Base-by-base conservation (phyloP, 306 rosid species). In the Lupinus albus region DNA sequence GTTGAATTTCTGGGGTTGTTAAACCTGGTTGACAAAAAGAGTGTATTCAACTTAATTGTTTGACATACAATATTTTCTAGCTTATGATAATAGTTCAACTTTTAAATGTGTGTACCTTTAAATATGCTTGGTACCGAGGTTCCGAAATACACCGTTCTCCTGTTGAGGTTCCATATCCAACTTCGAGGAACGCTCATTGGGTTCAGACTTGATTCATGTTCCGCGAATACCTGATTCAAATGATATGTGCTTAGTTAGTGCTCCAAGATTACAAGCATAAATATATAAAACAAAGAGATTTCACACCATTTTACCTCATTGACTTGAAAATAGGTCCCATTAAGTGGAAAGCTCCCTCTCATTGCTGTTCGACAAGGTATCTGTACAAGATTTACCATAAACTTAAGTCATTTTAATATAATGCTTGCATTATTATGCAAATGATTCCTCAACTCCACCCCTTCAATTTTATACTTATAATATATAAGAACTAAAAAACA, bases 351-450 rank as follows among this genome's bases (percentile, higher is more conserved):
- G 83, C 91, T 88, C 61, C 97, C 97, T 67, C 84, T 79, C 97
- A 83, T 91, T 52, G 97, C 96, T 60, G 96, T 91, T 64, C 97
- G 88, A 33, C 97, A 91, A 57, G 97, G 97, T 86, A 91, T 86
- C 97, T 91, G 73, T 80, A 25, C 70, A 73, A 48, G 67, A 77
- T 71, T 41, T 45, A 66, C 77, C 42, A 71, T 11, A 25, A 63
- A 28, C 57, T 53, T 36, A 15, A 42, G 79, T 70, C 65, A 79
- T 70, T 9, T 15, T 48, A 53, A 25, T 60, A 44, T 35, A 67
- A 48, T 61, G 30, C 55, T 48, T 50, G 30, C 28, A 41, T 55
- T 36, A 3, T 28, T 25, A 66, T 7, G 38, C 16, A 20, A 36
- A 28, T 72, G 55, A 60, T 42, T 4, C 28, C 14, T 20, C 5